Percentiles rank a stretch among this genome's conserved stretches.
Evolutionary conservation across 768 basidiomycete species (phyloP).

Genomic region (Boletus insuetus): DNA sequence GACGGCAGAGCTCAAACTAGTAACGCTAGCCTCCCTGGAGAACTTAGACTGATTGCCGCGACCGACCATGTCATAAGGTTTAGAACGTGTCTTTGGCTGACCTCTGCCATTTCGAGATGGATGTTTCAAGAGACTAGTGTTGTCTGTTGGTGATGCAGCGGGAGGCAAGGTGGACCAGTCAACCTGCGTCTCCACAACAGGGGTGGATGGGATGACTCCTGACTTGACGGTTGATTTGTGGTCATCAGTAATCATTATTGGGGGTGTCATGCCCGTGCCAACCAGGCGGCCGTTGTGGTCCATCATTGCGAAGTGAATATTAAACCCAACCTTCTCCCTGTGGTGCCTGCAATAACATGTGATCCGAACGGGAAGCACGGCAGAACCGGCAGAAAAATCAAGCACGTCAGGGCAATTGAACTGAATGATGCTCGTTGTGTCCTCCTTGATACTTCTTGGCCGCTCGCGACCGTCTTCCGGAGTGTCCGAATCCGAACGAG

Average conservation of each 20-base stretch:
- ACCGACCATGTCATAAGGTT: constrained; percentile 58
- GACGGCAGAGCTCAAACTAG: constrained; percentile 48
- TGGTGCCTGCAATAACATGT: constrained; percentile 99
- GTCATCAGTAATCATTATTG: constrained; percentile 99
- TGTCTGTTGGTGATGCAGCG: constrained; percentile 26
- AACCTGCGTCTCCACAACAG: constrained; percentile 38
- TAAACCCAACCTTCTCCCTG: constrained; percentile 94
- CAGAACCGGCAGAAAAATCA: constrained; percentile 85
- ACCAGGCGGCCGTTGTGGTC: constrained; percentile 78
- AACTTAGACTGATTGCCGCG: constrained; percentile 40
- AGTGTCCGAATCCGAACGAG: constrained; percentile 72
- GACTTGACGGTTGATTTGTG: constrained; percentile 73
- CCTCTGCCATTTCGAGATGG: constrained; percentile 45
- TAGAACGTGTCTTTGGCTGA: constrained; percentile 55
- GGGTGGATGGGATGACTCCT: constrained; percentile 28
- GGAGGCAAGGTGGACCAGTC: constrained; percentile 48
- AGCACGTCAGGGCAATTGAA: constrained; percentile 93
- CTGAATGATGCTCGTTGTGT: constrained; percentile 83
- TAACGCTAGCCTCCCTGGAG: constrained; percentile 55
- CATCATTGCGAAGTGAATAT: constrained; percentile 82
- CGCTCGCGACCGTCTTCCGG: constrained; percentile 54
- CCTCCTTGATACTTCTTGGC: constrained; percentile 47
- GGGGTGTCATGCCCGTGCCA: constrained; percentile 76
- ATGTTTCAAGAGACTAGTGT: constrained; percentile 46
- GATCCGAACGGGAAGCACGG: constrained; percentile 88